Evolutionary conservation across 106 monocot genomes (phyloP).

Genomic region (Acorus gramineus): DNA sequence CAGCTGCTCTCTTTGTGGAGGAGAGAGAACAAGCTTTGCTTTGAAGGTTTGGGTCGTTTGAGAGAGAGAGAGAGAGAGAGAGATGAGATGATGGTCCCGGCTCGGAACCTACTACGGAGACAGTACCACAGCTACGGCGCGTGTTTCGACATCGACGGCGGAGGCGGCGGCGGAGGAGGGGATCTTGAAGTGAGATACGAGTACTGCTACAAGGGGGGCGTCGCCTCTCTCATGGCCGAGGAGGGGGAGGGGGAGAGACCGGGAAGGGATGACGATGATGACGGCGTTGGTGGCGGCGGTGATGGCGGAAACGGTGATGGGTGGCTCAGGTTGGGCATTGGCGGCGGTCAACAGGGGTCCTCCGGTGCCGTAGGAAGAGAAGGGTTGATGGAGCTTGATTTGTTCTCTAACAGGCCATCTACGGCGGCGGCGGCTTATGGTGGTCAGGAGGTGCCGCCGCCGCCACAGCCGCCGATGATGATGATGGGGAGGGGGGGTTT

Average conservation of each 20-base stretch:
- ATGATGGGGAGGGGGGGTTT: too few species aligned
- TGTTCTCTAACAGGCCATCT: conserved; percentile 15
- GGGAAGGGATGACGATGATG: background rate
- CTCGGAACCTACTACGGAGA: too few species aligned
- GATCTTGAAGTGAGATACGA: background rate
- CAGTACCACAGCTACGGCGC: conserved; percentile 6
- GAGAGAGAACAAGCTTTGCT: too few species aligned
- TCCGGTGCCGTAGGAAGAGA: background rate
- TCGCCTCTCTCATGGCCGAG: conserved; percentile 18
- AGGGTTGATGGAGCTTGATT: conserved; percentile 19
- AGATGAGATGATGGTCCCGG: too few species aligned
- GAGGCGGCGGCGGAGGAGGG: background rate
- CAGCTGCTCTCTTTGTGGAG: too few species aligned
- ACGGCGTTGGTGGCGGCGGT: conserved; percentile 8
- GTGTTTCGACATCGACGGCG: background rate
- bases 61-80: too few species aligned
- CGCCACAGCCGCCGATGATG: background rate
- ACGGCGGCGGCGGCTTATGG: background rate
- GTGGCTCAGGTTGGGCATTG: conserved; percentile 47
- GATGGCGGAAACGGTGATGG: conserved; percentile 2
- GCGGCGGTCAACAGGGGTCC: background rate
- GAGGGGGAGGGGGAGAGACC: background rate
- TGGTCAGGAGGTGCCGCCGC: background rate
- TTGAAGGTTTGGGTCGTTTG: too few species aligned
- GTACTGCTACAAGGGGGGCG: background rate